A percentile compares a stretch with the other conserved stretches of the same genome.
These are phyloP conservation scores for Pseudomonodictys pantanalensis DNA, from an alignment of 495 filamentous ascomycete species.

Conservation along the genomic window DNA sequence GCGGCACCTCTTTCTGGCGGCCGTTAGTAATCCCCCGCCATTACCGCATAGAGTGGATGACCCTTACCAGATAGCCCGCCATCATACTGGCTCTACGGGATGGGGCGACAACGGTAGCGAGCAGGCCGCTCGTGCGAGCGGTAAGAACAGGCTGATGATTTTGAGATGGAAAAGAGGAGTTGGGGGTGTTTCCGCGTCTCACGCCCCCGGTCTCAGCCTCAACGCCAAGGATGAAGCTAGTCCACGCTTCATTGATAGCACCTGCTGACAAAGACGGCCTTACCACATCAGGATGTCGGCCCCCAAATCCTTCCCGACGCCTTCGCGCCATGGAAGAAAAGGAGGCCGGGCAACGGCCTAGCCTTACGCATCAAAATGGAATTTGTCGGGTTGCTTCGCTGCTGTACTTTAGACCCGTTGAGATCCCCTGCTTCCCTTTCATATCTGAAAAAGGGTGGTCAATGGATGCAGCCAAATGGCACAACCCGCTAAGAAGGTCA, in stretches of 20 bases:
- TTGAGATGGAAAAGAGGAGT: no score
- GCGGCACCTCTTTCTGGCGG: constrained; percentile 4
- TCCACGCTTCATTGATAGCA: no score
- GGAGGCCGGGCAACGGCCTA: background rate
- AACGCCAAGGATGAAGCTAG: no score
- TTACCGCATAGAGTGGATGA: background rate
- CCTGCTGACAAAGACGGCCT: no score
- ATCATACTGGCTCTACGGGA: background rate
- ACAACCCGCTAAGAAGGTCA: background rate
- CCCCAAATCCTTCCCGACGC: background rate
- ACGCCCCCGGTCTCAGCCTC: no score
- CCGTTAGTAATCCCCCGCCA: background rate
- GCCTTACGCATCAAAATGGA: no score
- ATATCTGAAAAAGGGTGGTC: background rate
- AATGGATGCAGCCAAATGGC: background rate
- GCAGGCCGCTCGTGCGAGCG: no score
- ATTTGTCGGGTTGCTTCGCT: no score
- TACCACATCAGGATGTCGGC: no score
- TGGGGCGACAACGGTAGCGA: background rate
- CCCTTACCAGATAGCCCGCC: background rate
- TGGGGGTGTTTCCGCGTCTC: no score
- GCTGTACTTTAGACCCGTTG: no score
- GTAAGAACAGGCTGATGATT: no score
- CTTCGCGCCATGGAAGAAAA: background rate
- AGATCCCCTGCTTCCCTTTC: background rate